Conservation (phyloP, 306 rosid genomes). For the Cicer pinnatifidum region DNA sequence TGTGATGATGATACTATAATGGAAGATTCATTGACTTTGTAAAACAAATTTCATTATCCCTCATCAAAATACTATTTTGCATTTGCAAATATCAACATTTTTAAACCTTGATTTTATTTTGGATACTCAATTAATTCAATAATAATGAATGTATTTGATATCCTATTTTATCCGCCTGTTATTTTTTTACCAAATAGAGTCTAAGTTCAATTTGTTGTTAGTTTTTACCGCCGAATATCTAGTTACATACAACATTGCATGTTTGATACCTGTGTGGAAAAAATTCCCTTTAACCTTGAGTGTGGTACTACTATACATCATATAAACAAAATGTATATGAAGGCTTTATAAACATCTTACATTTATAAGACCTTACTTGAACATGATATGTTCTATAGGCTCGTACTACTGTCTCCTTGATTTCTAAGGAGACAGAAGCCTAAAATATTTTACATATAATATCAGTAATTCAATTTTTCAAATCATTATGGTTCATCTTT, state of each 20-base stretch:
- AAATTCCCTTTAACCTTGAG: not conserved
- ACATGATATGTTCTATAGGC: no score
- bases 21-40: constrained; percentile 9
- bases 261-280: not conserved
- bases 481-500: constrained; percentile 27
- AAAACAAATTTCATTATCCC: not conserved
- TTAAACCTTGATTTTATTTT: no score
- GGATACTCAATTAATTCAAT: no score
- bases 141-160: no score
- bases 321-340: not conserved
- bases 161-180: no score
- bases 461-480: not conserved
- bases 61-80: not conserved
- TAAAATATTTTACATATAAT: constrained; percentile 11
- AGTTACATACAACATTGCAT: not conserved
- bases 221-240: not conserved
- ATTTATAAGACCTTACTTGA: no score
- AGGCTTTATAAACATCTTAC: not conserved
- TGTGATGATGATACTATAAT: no score
- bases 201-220: not conserved
- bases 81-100: not conserved
- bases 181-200: no score
- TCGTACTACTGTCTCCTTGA: no score
- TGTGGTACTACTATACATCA: not conserved
- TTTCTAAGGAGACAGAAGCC: no score